Conservation (phyloP, 257 asterid species). For the Osmanthus fragrans region DNA sequence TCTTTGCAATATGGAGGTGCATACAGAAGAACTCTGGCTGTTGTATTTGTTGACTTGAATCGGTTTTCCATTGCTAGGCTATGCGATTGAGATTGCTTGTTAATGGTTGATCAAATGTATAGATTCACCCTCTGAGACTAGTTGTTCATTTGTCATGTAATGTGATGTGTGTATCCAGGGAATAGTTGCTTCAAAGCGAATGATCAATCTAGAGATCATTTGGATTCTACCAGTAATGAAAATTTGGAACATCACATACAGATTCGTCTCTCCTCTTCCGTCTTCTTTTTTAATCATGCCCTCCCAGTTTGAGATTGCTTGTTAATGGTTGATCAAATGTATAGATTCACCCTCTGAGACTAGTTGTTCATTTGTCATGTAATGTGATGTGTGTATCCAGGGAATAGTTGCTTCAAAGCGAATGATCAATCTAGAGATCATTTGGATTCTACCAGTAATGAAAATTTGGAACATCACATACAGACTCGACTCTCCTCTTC, state of each 20-base stretch:
- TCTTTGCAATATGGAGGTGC: neutral
- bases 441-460: neutral
- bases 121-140: neutral
- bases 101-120: neutral
- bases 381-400: neutral
- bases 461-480: neutral
- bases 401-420: neutral
- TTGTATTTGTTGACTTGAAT: neutral
- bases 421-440: neutral
- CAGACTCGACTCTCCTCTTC: neutral
- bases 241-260: neutral
- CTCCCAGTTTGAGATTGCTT: slow-evolving; percentile 16
- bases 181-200: neutral
- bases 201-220: neutral
- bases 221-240: neutral
- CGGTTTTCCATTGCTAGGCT: neutral
- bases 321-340: neutral
- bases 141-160: neutral
- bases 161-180: neutral
- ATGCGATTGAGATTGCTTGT: neutral
- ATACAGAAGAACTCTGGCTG: neutral
- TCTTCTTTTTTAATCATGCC: neutral
- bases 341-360: neutral
- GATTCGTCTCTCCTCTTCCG: neutral
- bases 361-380: neutral